Conservation (phyloP, 371 early-diverging fungal genomes). For the Circinella umbellata region DNA sequence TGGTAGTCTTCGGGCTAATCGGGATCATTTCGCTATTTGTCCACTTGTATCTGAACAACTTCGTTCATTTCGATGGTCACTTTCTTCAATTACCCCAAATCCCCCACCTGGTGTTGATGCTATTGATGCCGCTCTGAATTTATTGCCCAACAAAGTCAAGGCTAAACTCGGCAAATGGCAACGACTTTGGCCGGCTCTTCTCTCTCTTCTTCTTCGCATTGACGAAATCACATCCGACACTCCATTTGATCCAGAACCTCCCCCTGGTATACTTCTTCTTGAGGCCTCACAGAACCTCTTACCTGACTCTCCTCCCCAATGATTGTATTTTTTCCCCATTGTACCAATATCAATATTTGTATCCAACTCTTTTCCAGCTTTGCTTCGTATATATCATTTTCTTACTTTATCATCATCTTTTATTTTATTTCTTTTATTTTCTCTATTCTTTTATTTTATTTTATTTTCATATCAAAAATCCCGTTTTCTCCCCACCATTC, state of each 20-base stretch:
- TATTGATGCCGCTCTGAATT: background rate
- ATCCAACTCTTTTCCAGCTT: too few species aligned
- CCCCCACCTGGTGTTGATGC: background rate
- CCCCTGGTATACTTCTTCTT: background rate
- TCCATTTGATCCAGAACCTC: background rate
- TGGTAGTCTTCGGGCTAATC: background rate
- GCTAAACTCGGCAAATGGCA: background rate
- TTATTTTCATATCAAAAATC: too few species aligned
- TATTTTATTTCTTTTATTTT: too few species aligned
- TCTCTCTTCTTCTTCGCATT: conserved; percentile 2
- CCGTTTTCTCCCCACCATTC: too few species aligned
- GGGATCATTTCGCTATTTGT: background rate
- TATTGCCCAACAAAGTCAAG: background rate
- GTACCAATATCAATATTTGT: too few species aligned
- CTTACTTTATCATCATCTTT: too few species aligned
- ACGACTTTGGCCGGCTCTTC: conserved; percentile 1
- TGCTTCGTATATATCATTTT: too few species aligned
- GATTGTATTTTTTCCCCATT: too few species aligned
- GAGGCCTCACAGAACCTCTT: too few species aligned
- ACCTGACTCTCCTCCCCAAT: too few species aligned
- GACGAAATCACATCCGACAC: conserved; percentile 7
- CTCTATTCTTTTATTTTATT: too few species aligned
- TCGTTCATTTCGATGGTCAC: background rate
- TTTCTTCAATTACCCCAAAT: background rate
- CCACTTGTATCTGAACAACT: background rate